Base-by-base conservation (phyloP, 768 basidiomycete species). In the Trichaptum fuscoviolaceum region DNA sequence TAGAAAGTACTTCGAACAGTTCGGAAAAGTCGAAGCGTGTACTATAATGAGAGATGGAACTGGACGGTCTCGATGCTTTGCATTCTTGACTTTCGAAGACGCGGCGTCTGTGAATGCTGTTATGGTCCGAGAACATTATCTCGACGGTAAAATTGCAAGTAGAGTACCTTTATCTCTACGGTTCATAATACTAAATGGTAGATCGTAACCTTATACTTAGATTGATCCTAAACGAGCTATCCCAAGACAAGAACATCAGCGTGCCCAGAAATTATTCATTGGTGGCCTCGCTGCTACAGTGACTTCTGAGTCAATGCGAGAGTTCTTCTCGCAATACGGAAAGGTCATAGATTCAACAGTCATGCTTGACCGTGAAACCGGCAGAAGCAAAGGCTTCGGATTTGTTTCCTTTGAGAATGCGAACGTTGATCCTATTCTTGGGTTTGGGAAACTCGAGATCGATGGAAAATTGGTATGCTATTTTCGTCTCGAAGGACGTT, bases 151-250 rank as follows among this genome's bases (percentile, higher is more conserved):
- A 82, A 93, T 95, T 71, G 97, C 98, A 77, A 78, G 95, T 83
- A 65, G 60, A 69, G 42, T 52, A 52, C 42, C 20, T 20, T 52
- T 52, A 52, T 52, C 42, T 52, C 66, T 71, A 57, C 67, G 65
- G 58, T 63, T 64, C 58, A 36, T 25, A 30, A 26, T 63, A 17
- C 57, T 58, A 9, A 35, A 12, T 59, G 64, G 57, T 58, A 57
- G 66, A 67, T n/a, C 59, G 57, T 66, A 65, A 23, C 63, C 52
- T 59, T 62, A 70, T 35, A 62, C 57, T 64, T 74, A 99, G 96
- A 99, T 99, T 76, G 97, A 99, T 74, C 97, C 97, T n/a, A 99
- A 99, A 80, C 89, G 96, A 65, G 97, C 97, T 1, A 97, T 99
- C 70, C 97, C 97, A 10, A 85, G 96, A 68, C 92, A 96, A 76